These are phyloP conservation scores for Aspergillus leporis DNA, from an alignment of 495 filamentous ascomycete genomes.

Conservation along the genomic window DNA sequence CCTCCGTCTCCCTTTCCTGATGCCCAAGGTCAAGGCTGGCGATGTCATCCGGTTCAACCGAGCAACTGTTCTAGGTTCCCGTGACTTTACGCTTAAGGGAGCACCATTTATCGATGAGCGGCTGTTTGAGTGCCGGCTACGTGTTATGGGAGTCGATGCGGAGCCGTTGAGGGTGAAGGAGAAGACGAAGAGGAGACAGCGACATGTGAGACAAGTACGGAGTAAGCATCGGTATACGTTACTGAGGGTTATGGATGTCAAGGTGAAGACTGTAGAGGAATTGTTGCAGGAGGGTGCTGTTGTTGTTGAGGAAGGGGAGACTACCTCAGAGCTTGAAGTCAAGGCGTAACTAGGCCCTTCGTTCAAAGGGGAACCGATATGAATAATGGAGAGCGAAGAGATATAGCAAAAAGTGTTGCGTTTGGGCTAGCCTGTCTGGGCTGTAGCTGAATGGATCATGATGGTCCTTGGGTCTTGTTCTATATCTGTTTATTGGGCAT, in stretches of 20 bases:
- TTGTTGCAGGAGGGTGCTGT: conserved; percentile 46
- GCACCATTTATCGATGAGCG: conserved; percentile 74
- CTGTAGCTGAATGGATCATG: neutral
- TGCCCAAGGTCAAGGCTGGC: conserved; percentile 79
- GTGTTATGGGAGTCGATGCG: conserved; percentile 80
- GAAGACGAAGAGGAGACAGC: conserved; percentile 90
- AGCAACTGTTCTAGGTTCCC: conserved; percentile 73
- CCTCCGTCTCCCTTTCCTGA: conserved; percentile 90
- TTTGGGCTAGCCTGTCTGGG: neutral
- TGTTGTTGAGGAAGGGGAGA: conserved; percentile 35
- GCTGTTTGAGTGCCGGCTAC: conserved; percentile 80
- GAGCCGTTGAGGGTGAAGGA: conserved; percentile 85
- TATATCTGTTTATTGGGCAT: conserved; percentile 9
- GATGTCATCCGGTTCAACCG: conserved; percentile 85
- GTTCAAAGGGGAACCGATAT: neutral
- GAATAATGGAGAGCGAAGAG: neutral
- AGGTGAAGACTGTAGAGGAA: conserved; percentile 63
- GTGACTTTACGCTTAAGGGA: conserved; percentile 88
- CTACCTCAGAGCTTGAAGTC: conserved; percentile 25
- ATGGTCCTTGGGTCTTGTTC: conserved; percentile 3
- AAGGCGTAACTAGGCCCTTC: neutral
- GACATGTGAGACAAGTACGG: conserved; percentile 67
- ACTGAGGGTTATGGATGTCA: conserved; percentile 77
- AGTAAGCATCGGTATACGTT: conserved; percentile 92
- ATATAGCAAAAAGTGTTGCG: neutral